Conservation (phyloP, 176 grass and related monocot species). For the Lolium multiflorum region DNA sequence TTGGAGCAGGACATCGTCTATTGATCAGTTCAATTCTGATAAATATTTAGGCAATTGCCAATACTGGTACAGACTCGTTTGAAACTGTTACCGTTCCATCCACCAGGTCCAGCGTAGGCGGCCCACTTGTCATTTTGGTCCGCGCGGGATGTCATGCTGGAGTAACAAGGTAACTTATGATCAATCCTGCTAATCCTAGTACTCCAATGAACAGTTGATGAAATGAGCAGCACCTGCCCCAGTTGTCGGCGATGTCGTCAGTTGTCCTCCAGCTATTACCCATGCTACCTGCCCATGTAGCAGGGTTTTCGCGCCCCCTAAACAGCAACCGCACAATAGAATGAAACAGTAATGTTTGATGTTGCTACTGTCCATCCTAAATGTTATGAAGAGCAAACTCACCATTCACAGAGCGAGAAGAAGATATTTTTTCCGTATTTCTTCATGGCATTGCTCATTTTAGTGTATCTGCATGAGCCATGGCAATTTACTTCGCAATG, state of each 20-base stretch:
- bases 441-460: conserved; percentile 80
- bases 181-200: conserved; percentile 24
- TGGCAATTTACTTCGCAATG: conserved; percentile 4
- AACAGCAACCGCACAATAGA: conserved; percentile 1
- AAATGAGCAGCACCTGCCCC: conserved; percentile 66
- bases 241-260: conserved; percentile 79
- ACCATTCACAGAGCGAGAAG: conserved; percentile 96
- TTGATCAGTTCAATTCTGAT: background rate
- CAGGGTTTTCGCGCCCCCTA: conserved; percentile 81
- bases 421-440: conserved; percentile 76
- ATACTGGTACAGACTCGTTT: background rate
- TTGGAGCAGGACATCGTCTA: background rate
- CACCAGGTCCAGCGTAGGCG: conserved; percentile 78
- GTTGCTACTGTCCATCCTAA: background rate
- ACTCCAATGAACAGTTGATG: background rate
- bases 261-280: conserved; percentile 99
- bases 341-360: background rate
- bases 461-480: conserved; percentile 67
- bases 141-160: conserved; percentile 87
- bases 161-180: conserved; percentile 32
- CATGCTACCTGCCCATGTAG: conserved; percentile 77
- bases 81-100: conserved; percentile 84
- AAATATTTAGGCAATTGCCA: background rate
- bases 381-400: conserved; percentile 23
- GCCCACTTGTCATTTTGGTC: conserved; percentile 97